Base-by-base conservation (phyloP, 305 asterid genomes). In the Fraxinus floribunda region DNA sequence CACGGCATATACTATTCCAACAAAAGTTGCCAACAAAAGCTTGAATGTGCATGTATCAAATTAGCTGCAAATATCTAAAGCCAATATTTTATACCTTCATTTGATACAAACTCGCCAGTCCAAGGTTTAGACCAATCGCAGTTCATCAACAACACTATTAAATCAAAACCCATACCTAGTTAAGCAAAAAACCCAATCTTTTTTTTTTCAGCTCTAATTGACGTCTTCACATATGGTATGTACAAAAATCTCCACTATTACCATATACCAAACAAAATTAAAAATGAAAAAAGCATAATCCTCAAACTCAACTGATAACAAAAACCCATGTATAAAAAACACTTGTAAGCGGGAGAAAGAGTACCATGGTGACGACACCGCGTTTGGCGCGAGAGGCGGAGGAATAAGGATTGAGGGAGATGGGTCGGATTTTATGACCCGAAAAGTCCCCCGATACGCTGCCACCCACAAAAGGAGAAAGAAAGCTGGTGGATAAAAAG, bases 291-390 rank as follows among this genome's bases (percentile, higher is more conserved):
- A 74, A 79, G 64, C 22, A 38, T 4, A 49, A 22, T 7, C 16
- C 72, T 20, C 13, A 64, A 8, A 15, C 68, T 57, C 29, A 18
- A 49, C 20, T 49, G 60, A 15, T 49, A 49, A 35, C n/a, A 83
- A 5, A 75, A 30, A 18, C 39, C 15, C 20, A 60, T 22, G 4
- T 20, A 11, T 55, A 73, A 20, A 7, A 29, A 3, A 30, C 34
- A 11, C 3, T 8, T 5, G 38, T 18, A 74, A 18, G 36, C 10
- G 35, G 71, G 73, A 26, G 18, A 71, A 8, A 39, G 15, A 32
- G 41, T 88, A 95, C 98, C 98, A 91, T 95, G 11, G 97, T 89
- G 18, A 94, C 93, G 57, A 89, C 95, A 41, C 94, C 92, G 4
- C 98, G 97, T 82, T 89, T 91, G 72, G 86, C 83, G 18, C 83